A percentile compares a stretch with the other conserved stretches of the same genome.
phyloP scores from a whole-genome alignment of 2,329 filamentous ascomycete species.

The Stachybotrys elegans region DNA sequence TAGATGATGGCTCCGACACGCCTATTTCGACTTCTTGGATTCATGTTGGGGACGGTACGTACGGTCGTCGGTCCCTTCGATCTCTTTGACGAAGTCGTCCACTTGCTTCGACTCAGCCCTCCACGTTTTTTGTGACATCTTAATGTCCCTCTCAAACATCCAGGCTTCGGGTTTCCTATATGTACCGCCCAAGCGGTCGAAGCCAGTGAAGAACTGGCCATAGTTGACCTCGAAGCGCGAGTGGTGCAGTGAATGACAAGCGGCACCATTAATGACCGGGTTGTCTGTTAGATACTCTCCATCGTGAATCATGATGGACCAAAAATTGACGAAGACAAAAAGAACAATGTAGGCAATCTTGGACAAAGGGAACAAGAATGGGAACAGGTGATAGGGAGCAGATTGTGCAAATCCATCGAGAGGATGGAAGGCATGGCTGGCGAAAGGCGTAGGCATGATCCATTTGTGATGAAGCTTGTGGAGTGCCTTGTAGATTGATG shows the following conservation, averaged over 20 bases:
- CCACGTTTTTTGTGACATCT: slow-evolving; percentile 80
- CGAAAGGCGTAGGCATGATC: slow-evolving; percentile 96
- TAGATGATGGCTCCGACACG: too few relatives aligned
- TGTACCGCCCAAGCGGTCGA: slow-evolving; percentile 82
- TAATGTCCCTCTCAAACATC: slow-evolving; percentile 77
- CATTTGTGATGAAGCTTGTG: slow-evolving; percentile 99
- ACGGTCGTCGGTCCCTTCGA: slow-evolving; percentile 54
- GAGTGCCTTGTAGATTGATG: slow-evolving; percentile 70
- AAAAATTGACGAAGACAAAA: slow-evolving; percentile 92
- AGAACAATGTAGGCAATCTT: slow-evolving; percentile 83
- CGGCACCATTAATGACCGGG: slow-evolving; percentile 88
- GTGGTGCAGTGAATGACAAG: slow-evolving; percentile 81
- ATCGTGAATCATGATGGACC: slow-evolving; percentile 95
- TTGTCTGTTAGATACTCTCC: slow-evolving; percentile 91
- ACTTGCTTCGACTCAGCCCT: slow-evolving; percentile 70
- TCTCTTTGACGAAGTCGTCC: slow-evolving; percentile 69
- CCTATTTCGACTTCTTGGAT: slow-evolving; percentile 50
- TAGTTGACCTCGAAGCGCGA: slow-evolving; percentile 62
- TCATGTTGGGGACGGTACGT: slow-evolving; percentile 33
- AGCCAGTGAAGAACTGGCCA: slow-evolving; percentile 88
- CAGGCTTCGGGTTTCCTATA: slow-evolving; percentile 83
- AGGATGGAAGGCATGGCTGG: slow-evolving; percentile 91
- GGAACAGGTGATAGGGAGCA: slow-evolving; percentile 88
- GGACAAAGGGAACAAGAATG: slow-evolving; percentile 87
- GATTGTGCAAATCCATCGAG: slow-evolving; percentile 86